Conservation (phyloP, 495 filamentous ascomycete species). For the Podospora conica region DNA sequence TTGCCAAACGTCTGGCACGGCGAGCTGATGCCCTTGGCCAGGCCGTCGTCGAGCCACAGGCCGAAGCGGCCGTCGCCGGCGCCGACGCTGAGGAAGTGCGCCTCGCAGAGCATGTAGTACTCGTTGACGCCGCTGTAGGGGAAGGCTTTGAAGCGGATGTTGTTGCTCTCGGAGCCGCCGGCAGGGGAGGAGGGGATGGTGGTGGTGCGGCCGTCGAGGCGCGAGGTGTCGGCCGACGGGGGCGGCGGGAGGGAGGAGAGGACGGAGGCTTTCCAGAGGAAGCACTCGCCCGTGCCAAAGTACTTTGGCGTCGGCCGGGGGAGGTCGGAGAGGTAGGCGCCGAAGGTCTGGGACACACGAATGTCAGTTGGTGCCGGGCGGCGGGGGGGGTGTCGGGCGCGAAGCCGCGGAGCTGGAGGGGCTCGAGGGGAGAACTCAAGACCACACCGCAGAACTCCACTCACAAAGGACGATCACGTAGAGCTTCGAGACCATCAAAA, state of each 20-base stretch:
- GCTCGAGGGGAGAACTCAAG: constrained; percentile 45
- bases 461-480: too few species aligned
- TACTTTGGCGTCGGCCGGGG: constrained; percentile 77
- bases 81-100: constrained; percentile 75
- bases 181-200: constrained; percentile 52
- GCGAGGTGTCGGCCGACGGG: constrained; percentile 65
- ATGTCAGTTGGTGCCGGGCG: constrained; percentile 47
- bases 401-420: constrained; percentile 38
- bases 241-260: constrained; percentile 63
- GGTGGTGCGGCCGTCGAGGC: constrained; percentile 60
- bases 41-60: constrained; percentile 83
- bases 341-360: constrained; percentile 59
- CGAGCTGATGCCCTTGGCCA: constrained; percentile 79
- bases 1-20: constrained; percentile 89
- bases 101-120: constrained; percentile 90
- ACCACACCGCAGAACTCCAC: too few species aligned
- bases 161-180: too few species aligned
- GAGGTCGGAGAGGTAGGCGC: constrained; percentile 86
- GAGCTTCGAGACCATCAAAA: too few species aligned
- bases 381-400: constrained; percentile 30
- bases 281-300: constrained; percentile 95
- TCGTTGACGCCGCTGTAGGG: constrained; percentile 94
- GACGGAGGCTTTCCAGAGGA: constrained; percentile 81
- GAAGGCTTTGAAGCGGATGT: constrained; percentile 92
- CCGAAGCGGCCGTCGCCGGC: constrained; percentile 88